Percentiles rank a stretch among this genome's conserved stretches.
phyloP scores from a whole-genome alignment of 208 protist species.

The Trichomonas gallinae region DNA sequence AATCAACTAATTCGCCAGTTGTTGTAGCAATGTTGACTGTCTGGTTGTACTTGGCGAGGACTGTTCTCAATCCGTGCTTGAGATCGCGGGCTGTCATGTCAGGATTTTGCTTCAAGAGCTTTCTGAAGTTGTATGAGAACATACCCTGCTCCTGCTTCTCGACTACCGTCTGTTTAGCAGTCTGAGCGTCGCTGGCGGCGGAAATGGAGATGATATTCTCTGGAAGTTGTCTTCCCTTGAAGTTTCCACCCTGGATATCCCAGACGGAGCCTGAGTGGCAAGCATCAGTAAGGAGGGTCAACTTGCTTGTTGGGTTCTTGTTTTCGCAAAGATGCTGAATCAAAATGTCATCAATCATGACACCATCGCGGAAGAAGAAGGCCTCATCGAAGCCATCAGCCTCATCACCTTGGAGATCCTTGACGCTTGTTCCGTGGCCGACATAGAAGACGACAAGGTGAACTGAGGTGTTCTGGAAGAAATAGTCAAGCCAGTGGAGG shows the following conservation, averaged over 20 bases:
- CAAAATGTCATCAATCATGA: background rate
- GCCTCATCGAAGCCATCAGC: constrained; percentile 9
- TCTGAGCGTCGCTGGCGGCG: background rate
- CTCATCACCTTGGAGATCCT: background rate
- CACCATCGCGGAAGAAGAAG: background rate
- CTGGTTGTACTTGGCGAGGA: background rate
- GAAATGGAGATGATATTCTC: background rate
- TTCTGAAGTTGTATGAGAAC: background rate
- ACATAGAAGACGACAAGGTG: background rate
- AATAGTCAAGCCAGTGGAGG: background rate
- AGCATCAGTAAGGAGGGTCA: background rate
- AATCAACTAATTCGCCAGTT: background rate
- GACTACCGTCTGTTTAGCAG: background rate
- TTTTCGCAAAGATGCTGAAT: background rate
- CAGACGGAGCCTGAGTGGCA: background rate
- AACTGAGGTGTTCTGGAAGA: background rate
- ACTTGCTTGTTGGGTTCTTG: background rate
- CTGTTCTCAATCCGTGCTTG: background rate
- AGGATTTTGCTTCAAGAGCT: background rate
- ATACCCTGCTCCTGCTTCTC: background rate
- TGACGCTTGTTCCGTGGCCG: background rate
- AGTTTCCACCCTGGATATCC: background rate
- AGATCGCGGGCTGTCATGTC: background rate
- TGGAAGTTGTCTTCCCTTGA: background rate
- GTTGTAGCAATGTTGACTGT: background rate